Evolutionary conservation across 371 early-diverging fungal species (phyloP).

Genomic region (Funneliformis caledonium): DNA sequence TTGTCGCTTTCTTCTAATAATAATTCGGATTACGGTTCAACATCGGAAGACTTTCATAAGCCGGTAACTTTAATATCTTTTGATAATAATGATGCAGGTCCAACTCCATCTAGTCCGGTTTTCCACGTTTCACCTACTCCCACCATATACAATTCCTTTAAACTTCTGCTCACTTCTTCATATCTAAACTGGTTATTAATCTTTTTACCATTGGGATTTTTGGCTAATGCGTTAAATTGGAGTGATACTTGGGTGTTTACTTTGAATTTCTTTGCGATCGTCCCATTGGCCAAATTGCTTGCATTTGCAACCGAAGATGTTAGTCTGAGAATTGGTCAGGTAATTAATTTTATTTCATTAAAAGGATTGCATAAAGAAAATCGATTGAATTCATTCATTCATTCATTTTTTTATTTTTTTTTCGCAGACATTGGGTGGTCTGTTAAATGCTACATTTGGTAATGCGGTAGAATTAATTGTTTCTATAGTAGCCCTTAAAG

Average conservation of each 20-base stretch:
- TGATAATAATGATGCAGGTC: too few relatives aligned
- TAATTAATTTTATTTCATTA: too few relatives aligned
- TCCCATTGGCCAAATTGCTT: slow-evolving; percentile 85
- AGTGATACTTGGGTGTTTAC: slow-evolving; percentile 68
- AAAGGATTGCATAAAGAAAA: too few relatives aligned
- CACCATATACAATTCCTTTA: too few relatives aligned
- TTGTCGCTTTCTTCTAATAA: too few relatives aligned
- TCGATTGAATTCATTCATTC: too few relatives aligned
- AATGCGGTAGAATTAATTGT: slow-evolving; percentile 86
- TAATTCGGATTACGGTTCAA: too few relatives aligned
- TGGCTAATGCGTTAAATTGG: slow-evolving; percentile 66
- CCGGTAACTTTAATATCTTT: too few relatives aligned
- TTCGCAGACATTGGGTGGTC: slow-evolving; percentile 74
- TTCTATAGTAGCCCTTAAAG: slow-evolving; percentile 75
- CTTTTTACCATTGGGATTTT: slow-evolving; percentile 55
- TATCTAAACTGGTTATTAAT: background rate
- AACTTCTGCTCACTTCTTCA: background rate
- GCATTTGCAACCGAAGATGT: slow-evolving; percentile 46
- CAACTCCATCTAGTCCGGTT: too few relatives aligned
- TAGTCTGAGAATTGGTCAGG: slow-evolving; percentile 40
- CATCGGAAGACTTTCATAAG: too few relatives aligned
- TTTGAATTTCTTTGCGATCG: slow-evolving; percentile 89
- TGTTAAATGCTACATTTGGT: slow-evolving; percentile 86
- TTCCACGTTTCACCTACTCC: too few relatives aligned
- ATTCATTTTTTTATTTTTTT: slow-evolving; percentile 34